Evolutionary conservation across 192 early-diverging fungal genomes (phyloP).

Genomic region (Backusella liffmaniae): DNA sequence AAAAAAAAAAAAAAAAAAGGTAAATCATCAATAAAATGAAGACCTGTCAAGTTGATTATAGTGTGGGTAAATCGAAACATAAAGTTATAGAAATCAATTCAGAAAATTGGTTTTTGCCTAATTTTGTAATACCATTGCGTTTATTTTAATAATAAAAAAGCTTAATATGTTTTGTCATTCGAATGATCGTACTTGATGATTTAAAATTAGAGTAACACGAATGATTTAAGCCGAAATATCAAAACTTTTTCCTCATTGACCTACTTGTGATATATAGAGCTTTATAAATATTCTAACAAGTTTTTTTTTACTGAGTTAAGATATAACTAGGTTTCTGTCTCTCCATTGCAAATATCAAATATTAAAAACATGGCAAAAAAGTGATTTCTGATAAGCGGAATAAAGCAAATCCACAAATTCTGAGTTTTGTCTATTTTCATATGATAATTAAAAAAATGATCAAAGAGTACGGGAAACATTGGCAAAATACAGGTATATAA

Average conservation of each 20-base stretch:
- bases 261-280: too few relatives aligned
- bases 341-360: not conserved
- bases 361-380: not conserved
- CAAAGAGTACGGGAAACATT: not conserved
- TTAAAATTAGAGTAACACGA: not conserved
- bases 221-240: not conserved
- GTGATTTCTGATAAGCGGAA: not conserved
- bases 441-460: not conserved
- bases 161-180: not conserved
- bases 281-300: too few relatives aligned
- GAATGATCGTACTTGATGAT: not conserved
- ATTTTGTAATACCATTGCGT: not conserved
- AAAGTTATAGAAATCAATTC: not conserved
- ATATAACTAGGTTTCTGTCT: not conserved
- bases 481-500: not conserved
- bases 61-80: not conserved
- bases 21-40: not conserved
- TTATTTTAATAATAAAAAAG: too few relatives aligned
- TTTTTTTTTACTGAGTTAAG: not conserved
- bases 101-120: not conserved
- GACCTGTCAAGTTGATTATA: not conserved
- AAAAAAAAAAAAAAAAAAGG: not conserved
- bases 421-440: not conserved
- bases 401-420: not conserved
- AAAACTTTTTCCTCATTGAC: not conserved